A percentile compares a stretch with the other conserved stretches of the same genome.
These are phyloP conservation scores for Pueraria montana DNA, from an alignment of 306 rosid species.

Conservation along the genomic window DNA sequence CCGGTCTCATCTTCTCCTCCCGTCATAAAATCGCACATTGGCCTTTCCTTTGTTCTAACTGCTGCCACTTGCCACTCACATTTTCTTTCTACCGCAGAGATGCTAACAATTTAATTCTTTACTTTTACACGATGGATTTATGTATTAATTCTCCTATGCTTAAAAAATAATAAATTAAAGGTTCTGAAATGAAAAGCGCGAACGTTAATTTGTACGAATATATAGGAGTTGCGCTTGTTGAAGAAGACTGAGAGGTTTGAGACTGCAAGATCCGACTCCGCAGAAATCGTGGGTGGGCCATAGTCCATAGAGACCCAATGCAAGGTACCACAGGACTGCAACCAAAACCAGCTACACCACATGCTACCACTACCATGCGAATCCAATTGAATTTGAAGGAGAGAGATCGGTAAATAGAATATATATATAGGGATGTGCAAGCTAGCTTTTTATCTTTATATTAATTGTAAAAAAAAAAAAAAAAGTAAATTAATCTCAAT, in stretches of 20 bases:
- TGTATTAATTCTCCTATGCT: background rate
- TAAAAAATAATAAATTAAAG: background rate
- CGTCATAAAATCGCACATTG: too few relatives aligned
- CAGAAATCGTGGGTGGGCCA: conserved; percentile 11
- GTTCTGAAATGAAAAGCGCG: background rate
- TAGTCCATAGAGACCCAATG: background rate
- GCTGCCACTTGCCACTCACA: background rate
- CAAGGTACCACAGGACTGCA: background rate
- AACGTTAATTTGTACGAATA: background rate
- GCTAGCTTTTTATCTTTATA: background rate
- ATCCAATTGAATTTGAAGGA: background rate
- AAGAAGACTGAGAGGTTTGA: background rate
- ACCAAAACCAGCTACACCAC: conserved; percentile 5
- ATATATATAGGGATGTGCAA: too few relatives aligned
- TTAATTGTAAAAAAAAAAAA: background rate
- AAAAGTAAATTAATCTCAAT: background rate
- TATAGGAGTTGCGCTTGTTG: background rate
- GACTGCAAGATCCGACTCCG: background rate
- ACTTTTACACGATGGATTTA: background rate
- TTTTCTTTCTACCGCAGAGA: background rate
- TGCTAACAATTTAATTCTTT: background rate
- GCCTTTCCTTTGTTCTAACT: too few relatives aligned
- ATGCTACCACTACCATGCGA: background rate
- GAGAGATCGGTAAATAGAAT: too few relatives aligned
- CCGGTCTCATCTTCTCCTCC: too few relatives aligned